Conservation (phyloP, 2,329 filamentous ascomycete species). For the Claviceps maximensis region DNA sequence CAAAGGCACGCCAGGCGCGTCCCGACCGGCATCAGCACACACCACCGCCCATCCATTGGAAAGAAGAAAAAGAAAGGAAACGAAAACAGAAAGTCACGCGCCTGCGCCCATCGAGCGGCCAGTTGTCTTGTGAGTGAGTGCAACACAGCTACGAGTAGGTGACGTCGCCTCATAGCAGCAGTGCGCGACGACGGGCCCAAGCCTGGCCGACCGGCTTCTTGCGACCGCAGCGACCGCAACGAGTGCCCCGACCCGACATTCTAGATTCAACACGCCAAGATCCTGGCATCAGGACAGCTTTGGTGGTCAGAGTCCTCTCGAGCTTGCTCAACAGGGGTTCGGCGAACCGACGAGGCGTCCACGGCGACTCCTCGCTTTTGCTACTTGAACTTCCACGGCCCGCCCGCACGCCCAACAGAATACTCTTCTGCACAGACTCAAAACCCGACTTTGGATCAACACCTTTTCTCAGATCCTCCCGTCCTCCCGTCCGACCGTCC, state of each 20-base stretch:
- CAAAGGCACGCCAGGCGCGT: slow-evolving; percentile 1
- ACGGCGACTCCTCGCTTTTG: neutral
- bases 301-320: neutral
- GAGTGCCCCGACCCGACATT: neutral
- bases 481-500: slow-evolving; percentile 4
- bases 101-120: neutral
- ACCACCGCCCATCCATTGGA: too few species aligned
- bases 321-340: neutral
- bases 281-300: neutral
- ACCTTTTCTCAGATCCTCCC: neutral
- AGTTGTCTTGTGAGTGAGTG: too few species aligned
- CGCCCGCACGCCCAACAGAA: neutral
- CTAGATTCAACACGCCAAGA: neutral
- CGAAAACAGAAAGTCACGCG: slow-evolving; percentile 3
- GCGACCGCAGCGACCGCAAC: neutral
- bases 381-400: neutral
- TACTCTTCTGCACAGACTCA: neutral
- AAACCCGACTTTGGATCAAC: neutral
- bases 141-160: slow-evolving; percentile 1
- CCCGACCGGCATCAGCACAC: slow-evolving; percentile 1
- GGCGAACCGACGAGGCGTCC: neutral
- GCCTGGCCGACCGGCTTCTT: neutral
- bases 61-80: neutral
- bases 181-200: neutral
- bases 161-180: slow-evolving; percentile 4